Conservation (phyloP, 169 alveolate species). For the Eimeria acervulina region DNA sequence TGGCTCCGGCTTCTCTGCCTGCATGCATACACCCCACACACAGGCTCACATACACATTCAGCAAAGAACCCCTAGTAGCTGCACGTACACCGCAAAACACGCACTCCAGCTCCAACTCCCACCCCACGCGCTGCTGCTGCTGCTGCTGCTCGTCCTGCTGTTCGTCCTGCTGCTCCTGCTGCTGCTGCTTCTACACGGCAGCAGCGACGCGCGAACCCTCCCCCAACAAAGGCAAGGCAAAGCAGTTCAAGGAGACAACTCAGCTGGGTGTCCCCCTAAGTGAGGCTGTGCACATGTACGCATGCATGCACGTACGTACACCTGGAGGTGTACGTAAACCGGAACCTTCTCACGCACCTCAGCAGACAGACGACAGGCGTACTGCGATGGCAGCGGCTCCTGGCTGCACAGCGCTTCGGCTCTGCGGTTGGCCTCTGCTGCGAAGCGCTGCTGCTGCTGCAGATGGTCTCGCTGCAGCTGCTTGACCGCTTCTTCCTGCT, state of each 20-base stretch:
- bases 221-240: too few relatives aligned
- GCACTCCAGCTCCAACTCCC: background rate
- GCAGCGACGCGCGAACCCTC: too few relatives aligned
- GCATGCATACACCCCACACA: background rate
- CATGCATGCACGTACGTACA: too few relatives aligned
- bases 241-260: too few relatives aligned
- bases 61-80: background rate
- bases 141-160: too few relatives aligned
- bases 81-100: background rate
- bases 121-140: too few relatives aligned
- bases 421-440: background rate
- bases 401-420: background rate
- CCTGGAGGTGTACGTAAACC: background rate
- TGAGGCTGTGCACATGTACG: too few relatives aligned
- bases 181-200: too few relatives aligned
- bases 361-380: background rate
- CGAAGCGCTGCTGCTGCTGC: slow-evolving; percentile 51
- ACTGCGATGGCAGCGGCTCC: background rate
- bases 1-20: background rate
- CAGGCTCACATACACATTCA: background rate
- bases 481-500: slow-evolving; percentile 47
- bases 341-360: background rate
- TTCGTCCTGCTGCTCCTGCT: too few relatives aligned
- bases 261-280: too few relatives aligned
- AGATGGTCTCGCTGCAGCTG: slow-evolving; percentile 34